Base-by-base conservation (phyloP, 305 asterid species). In the Petunia hybrid region DNA sequence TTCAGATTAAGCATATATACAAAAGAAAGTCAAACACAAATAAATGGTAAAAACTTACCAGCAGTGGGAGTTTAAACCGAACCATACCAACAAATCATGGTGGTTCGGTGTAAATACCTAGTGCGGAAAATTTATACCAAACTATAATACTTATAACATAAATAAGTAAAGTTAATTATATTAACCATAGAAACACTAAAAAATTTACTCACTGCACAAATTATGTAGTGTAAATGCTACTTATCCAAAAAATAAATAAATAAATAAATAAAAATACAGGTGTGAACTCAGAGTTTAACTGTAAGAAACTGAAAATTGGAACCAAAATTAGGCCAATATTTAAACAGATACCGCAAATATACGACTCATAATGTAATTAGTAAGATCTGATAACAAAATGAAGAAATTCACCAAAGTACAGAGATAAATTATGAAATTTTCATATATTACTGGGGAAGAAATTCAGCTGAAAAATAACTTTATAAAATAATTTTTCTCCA, bases 351-450 rank as follows among this genome's bases (percentile, higher is more conserved):
- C 51, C 31, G 10, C n/a, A 1, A 3, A 51, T 1, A 73, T 10
- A 73, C 35, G 35, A 9, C 14, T 13, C 36, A 36, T 12, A 51
- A 51, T 73, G 60, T 13, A 13, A 51, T 4, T 73, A 12, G 13
- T 51, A 36, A 73, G 78, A 73, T 73, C 78, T 51, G 78, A 73
- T 51, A 38, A 45, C 51, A 73, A 48, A 22, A 35, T 62, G 14
- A 6, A 51, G 5, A 35, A 36, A 3, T 5, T 36, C 76, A 35
- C 4, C 5, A 56, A 42, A 70, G 3, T 38, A 70, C 63, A 36
- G 14, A 73, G 38, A 8, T 36, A 36, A 51, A 53, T 51, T 73
- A 31, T 40, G 46, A 61, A 5, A 14, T 9, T 9, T 9, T 35
- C 39, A 35, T 22, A 22, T 0, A 22, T 22, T 0, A 22, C 31